A percentile compares a stretch with the other conserved stretches of the same genome.
Conservation (phyloP, 768 basidiomycete genomes). For the Boletus sp. region DNA sequence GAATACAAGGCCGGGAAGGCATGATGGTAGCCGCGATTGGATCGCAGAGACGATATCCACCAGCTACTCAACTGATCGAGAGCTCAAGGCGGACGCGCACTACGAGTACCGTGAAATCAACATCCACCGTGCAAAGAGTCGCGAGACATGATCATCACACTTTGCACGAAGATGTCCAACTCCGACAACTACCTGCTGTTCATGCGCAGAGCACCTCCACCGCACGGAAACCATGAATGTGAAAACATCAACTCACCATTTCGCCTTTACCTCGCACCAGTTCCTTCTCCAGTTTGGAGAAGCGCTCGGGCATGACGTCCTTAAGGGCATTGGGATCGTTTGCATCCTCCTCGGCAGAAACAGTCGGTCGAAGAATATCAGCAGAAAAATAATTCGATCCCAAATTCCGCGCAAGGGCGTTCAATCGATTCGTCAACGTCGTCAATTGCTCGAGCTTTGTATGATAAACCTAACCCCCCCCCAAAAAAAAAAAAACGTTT, state of each 20-base stretch:
- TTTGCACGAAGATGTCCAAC: neutral
- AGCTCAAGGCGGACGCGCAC: neutral
- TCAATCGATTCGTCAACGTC: slow-evolving; percentile 66
- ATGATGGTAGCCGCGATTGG: neutral
- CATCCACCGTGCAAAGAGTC: neutral
- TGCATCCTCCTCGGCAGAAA: slow-evolving; percentile 40
- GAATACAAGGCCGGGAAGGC: neutral
- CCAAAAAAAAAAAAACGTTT: neutral
- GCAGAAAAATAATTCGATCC: slow-evolving; percentile 54
- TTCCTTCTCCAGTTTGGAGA: slow-evolving; percentile 79
- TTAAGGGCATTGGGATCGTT: slow-evolving; percentile 42
- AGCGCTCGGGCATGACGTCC: slow-evolving; percentile 79
- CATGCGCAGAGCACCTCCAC: neutral
- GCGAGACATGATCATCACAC: neutral
- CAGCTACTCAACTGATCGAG: neutral
- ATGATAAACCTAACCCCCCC: slow-evolving; percentile 55
- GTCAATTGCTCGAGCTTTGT: slow-evolving; percentile 74
- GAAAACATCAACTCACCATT: slow-evolving; percentile 51
- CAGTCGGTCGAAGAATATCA: slow-evolving; percentile 51
- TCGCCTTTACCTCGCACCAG: slow-evolving; percentile 83
- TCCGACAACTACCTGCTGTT: neutral
- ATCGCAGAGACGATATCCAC: neutral
- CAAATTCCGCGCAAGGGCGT: slow-evolving; percentile 53
- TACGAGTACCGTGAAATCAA: neutral
- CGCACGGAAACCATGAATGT: neutral